phyloP scores from a whole-genome alignment of 73 alveolate genomes.

The Paramecium octaurelia region DNA sequence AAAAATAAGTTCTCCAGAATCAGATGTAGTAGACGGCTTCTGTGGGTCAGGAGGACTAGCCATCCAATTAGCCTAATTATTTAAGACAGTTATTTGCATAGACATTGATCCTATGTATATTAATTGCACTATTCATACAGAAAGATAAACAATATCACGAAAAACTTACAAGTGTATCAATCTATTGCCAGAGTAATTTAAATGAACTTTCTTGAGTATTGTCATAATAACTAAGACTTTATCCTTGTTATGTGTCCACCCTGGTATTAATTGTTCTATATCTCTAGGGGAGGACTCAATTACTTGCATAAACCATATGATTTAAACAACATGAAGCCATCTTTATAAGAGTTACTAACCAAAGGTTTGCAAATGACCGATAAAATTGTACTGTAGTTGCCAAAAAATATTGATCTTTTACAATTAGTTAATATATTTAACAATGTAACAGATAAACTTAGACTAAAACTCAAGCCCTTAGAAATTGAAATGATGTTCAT shows the following conservation, averaged over 20 bases:
- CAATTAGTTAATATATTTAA: background rate
- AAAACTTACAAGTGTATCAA: background rate
- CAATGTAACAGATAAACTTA: background rate
- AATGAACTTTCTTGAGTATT: background rate
- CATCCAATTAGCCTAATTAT: background rate
- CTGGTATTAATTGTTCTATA: background rate
- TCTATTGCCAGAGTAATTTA: background rate
- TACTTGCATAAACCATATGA: background rate
- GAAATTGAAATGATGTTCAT: constrained; percentile 2
- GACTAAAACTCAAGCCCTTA: background rate
- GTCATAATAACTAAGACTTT: background rate
- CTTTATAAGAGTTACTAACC: background rate
- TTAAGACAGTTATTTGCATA: constrained; percentile 16
- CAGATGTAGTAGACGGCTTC: background rate
- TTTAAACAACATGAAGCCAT: constrained; percentile 24
- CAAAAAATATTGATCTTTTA: background rate
- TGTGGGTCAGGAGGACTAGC: constrained; percentile 54
- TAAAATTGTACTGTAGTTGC: background rate
- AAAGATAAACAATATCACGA: constrained; percentile 21
- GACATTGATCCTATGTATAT: constrained; percentile 30
- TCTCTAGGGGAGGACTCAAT: background rate
- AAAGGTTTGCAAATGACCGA: background rate
- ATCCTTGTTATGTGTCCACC: constrained; percentile 6
- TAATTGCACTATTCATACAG: background rate
- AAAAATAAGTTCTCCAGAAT: background rate